Evolutionary conservation across 2,329 filamentous ascomycete species (phyloP), one percentile per base, ranked within the genome.

Genomic region (Colletotrichum kahawae): DNA sequence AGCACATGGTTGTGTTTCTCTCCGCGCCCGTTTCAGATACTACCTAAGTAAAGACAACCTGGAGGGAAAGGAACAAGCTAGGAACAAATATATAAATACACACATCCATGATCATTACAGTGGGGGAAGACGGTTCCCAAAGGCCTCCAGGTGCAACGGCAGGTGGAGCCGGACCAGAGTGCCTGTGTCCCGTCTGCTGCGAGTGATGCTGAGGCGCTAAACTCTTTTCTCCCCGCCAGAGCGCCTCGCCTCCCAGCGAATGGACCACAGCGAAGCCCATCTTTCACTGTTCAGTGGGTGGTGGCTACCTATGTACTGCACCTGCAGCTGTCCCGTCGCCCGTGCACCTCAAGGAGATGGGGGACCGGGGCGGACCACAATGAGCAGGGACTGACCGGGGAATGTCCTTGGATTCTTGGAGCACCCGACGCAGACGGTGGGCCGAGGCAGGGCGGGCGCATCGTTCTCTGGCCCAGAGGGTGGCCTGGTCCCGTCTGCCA

Each of bases 131-230:
- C 9, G n/a, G 34, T 29, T 3, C 12, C 24, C 24, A 65, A 65
- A 65, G 21, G 21, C 14, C 64, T n/a, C 33, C 14, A 67, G 64
- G 24, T 33, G 51, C 70, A 60, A 74, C 67, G 71, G 62, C 69
- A 63, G 68, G 72, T 75, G 68, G 72, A 71, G 72, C 68, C 57
- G 43, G 54, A 60, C 38, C 38, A 70, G 36, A 69, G 59, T 64
- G 34, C 51, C 21, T 29, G 33, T 21, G 43, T 54, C 38, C 38
- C 38, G 65, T 33, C 38, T 59, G 48, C 59, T 70, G 67, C 67
- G 59, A 59, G 66, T 48, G 29, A 27, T 71, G 33, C 14, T 34
- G 36, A 57, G 59, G 48, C 63, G 69, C 72, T 67, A 75, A 57
- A 34, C 69, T 65, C 33, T 33, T 67, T 57, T 70, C 43, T 57